Evolutionary conservation across 495 filamentous ascomycete species (phyloP), one percentile per base, ranked within the genome.

Genomic region (Trichoderma gamsii): DNA sequence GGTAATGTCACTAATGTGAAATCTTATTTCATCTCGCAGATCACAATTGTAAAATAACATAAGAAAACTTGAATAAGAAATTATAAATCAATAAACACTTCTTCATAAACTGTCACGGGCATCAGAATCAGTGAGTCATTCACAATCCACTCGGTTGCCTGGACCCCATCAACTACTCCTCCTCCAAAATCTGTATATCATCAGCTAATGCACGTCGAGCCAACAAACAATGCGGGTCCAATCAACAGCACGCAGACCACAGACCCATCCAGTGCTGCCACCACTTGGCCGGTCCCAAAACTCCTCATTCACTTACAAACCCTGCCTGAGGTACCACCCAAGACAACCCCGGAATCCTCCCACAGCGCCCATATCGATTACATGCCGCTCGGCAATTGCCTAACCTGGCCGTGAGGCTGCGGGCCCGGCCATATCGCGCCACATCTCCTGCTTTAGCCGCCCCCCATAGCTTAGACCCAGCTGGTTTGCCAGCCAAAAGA

Each of bases 361-460:
- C 2, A 4, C 43, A 46, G 43, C 43, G 18, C 1, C 49, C 49
- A 9, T 21, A 52, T 52, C 18, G 23, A 61, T 21, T 29, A 12
- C 56, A 27, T 49, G 15, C 13, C 44, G n/a, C 15, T 61, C 32
- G 56, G 56, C 25, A 61, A 61, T 61, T 61, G 27, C 56, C 56
- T 25, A 61, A n/a, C n/a, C n/a, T n/a, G n/a, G n/a, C n/a, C n/a
- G n/a, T n/a, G n/a, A n/a, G n/a, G n/a, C n/a, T n/a, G 25, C 56
- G 12, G n/a, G 51, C 21, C 51, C 2, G 51, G 51, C n/a, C 4
- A 25, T 9, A 21, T 61, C 23, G 56, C 56, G 56, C 56, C 56
- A 61, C 56, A 29, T 27, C 15, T 32, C 56, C 56, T 61, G 56
- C 56, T 61, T 61, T 61, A 61, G 56, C 56, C 56, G 56, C 23